These are phyloP conservation scores for Blastomyces silverae DNA, from an alignment of 2,329 filamentous ascomycete genomes.

Conservation along the genomic window DNA sequence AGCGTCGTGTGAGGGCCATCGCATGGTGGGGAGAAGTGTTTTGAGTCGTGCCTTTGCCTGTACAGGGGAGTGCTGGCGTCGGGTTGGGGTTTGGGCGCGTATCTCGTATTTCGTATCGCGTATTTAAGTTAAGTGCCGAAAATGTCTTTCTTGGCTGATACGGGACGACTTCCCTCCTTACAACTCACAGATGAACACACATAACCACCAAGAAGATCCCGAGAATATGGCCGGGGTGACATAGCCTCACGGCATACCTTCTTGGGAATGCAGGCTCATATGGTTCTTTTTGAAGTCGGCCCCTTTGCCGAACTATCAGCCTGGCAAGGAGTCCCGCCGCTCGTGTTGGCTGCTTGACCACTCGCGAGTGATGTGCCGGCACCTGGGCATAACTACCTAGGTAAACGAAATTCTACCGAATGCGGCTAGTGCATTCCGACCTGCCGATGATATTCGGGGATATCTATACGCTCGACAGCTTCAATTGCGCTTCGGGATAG, in stretches of 20 bases:
- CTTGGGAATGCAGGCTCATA: neutral
- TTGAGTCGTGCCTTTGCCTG: no score
- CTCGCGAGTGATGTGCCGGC: neutral
- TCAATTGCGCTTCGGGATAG: neutral
- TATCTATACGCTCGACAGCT: no score
- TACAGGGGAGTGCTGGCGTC: no score
- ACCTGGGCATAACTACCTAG: no score
- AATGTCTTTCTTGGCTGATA: no score
- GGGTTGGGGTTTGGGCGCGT: neutral
- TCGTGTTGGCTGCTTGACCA: neutral
- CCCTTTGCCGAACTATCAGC: neutral
- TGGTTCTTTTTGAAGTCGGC: neutral
- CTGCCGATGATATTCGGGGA: no score
- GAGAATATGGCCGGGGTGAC: neutral
- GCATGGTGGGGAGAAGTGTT: no score
- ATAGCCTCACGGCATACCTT: neutral
- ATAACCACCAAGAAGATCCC: neutral
- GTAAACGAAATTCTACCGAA: constrained; percentile 9
- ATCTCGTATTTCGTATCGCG: constrained; percentile 7
- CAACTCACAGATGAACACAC: no score
- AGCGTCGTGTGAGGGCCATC: neutral
- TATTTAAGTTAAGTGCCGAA: neutral
- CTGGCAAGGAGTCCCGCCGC: neutral
- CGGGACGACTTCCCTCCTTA: no score
- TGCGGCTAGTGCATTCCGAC: neutral